Evolutionary conservation across 225 moss, liverwort and hornwort species (phyloP).

Genomic region (Sphagnum tenellum): DNA sequence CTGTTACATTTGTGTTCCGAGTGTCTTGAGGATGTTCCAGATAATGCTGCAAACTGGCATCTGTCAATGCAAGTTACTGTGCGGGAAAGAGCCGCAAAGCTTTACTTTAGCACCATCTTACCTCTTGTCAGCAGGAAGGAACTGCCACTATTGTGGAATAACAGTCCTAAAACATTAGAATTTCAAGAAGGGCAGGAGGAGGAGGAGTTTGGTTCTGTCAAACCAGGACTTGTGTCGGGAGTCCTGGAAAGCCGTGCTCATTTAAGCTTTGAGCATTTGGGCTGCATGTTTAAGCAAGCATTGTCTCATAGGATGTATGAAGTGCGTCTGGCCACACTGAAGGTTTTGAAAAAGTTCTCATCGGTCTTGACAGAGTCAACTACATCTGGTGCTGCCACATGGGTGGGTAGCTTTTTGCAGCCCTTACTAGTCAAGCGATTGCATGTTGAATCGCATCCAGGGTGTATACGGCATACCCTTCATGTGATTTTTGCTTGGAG

Average conservation of each 20-base stretch:
- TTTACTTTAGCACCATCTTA: conserved; percentile 50
- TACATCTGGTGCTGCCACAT: conserved; percentile 9
- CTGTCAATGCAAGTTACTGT: conserved; percentile 65
- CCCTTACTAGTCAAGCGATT: conserved; percentile 54
- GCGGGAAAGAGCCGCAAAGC: conserved; percentile 58
- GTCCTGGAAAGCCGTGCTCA: not conserved
- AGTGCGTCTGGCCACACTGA: conserved; percentile 76
- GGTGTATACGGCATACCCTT: conserved; percentile 71
- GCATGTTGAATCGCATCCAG: conserved; percentile 60
- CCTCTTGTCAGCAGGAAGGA: conserved; percentile 16
- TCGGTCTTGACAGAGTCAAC: conserved; percentile 19
- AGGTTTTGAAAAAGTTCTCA: conserved; percentile 61
- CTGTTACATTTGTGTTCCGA: conserved; percentile 50
- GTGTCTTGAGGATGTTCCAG: conserved; percentile 40
- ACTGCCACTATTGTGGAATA: not conserved
- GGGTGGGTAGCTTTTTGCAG: conserved; percentile 48
- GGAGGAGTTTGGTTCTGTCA: too few species aligned
- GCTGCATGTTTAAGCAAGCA: conserved; percentile 35
- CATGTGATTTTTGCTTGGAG: conserved; percentile 83
- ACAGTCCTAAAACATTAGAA: not conserved
- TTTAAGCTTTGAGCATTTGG: conserved; percentile 19
- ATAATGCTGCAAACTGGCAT: conserved; percentile 20
- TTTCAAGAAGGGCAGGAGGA: not conserved
- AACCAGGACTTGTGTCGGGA: not conserved
- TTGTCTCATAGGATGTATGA: conserved; percentile 70